phyloP scores from a whole-genome alignment of 257 asterid genomes.

The Ocimum tenuiflorum region DNA sequence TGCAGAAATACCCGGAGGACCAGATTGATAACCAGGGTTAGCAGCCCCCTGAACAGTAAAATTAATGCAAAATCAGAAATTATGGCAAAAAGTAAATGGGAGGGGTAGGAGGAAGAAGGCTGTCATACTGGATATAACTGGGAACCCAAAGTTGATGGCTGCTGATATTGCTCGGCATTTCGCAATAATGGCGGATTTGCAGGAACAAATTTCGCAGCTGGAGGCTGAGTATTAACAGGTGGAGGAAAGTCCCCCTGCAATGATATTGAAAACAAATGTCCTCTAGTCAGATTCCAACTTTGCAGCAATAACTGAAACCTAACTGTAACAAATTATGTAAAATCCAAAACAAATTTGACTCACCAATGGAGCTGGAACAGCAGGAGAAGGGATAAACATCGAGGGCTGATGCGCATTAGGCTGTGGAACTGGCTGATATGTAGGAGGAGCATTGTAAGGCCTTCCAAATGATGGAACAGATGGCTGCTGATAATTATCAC shows the following conservation, averaged over 20 bases:
- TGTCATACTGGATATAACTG: slow-evolving; percentile 79
- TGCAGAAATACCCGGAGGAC: slow-evolving; percentile 47
- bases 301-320: slow-evolving; percentile 1
- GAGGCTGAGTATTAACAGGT: slow-evolving; percentile 58
- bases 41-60: slow-evolving; percentile 38
- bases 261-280: not conserved
- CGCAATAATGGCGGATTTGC: slow-evolving; percentile 58
- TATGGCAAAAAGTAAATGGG: not conserved
- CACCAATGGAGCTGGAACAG: slow-evolving; percentile 53
- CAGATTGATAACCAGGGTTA: slow-evolving; percentile 56
- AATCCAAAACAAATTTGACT: slow-evolving; percentile 10
- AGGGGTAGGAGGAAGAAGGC: slow-evolving; percentile 2
- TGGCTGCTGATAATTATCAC: slow-evolving; percentile 57
- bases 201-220: slow-evolving; percentile 58
- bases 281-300: not conserved
- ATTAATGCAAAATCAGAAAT: slow-evolving; percentile 21
- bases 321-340: not conserved
- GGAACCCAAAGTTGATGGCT: slow-evolving; percentile 67
- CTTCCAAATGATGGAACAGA: slow-evolving; percentile 33
- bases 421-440: slow-evolving; percentile 52
- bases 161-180: slow-evolving; percentile 83
- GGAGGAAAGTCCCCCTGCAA: slow-evolving; percentile 64
- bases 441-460: slow-evolving; percentile 43
- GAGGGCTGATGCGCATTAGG: slow-evolving; percentile 46
- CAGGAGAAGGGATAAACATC: slow-evolving; percentile 73